Evolutionary conservation across 1,284 basidiomycete genomes (phyloP).

Genomic region (Trichosporon faecale): DNA sequence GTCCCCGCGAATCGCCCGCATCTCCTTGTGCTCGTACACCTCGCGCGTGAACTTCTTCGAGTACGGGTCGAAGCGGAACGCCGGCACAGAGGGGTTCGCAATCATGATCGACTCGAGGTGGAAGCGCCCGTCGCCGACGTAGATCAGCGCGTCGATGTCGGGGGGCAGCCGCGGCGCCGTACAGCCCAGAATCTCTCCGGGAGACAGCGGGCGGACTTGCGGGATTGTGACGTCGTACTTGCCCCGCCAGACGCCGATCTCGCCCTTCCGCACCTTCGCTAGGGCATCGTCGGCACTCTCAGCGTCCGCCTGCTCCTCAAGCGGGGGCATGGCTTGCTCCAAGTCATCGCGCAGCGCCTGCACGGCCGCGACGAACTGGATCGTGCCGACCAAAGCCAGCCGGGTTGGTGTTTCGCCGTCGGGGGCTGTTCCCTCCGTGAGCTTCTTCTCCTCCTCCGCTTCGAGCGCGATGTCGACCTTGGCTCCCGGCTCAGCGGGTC

Average conservation of each 20-base stretch:
- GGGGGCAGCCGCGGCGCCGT: constrained; percentile 74
- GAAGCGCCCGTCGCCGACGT: constrained; percentile 96
- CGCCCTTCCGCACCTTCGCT: constrained; percentile 37
- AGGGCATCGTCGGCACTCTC: constrained; percentile 28
- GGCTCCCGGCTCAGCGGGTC: constrained; percentile 34
- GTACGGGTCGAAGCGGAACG: constrained; percentile 98
- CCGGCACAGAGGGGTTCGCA: constrained; percentile 90
- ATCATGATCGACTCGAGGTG: constrained; percentile 99
- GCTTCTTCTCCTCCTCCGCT: constrained; percentile 13
- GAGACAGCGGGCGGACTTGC: constrained; percentile 86
- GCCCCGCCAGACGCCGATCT: constrained; percentile 52
- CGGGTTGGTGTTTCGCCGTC: constrained; percentile 58
- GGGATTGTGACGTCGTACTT: constrained; percentile 79
- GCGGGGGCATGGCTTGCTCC: constrained; percentile 40
- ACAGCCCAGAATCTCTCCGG: constrained; percentile 95
- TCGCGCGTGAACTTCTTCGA: constrained; percentile 95
- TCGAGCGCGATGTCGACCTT: constrained; percentile 46
- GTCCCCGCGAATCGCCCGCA: constrained; percentile 71
- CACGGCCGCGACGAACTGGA: constrained; percentile 88
- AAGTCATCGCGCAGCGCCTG: constrained; percentile 81
- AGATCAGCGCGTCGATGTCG: constrained; percentile 80
- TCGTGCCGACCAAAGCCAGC: constrained; percentile 86
- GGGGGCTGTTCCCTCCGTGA: neutral
- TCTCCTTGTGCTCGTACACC: constrained; percentile 83
- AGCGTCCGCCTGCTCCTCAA: constrained; percentile 23